These are phyloP conservation scores for Suhomyces xylopsoci DNA, from an alignment of 805 yeast species.

Conservation along the genomic window DNA sequence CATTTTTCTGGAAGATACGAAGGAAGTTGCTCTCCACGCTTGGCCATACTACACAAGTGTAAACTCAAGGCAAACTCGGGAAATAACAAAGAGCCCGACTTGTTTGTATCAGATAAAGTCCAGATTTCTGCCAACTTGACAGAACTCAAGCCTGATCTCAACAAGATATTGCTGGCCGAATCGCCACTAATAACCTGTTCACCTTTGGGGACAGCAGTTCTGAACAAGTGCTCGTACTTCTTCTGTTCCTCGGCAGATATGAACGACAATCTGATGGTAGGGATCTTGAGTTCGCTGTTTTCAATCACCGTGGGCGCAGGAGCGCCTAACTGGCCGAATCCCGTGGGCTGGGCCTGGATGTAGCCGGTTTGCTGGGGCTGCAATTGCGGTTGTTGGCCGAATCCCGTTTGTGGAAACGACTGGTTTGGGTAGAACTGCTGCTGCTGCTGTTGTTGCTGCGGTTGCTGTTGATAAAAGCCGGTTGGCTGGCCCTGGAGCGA, in stretches of 20 bases:
- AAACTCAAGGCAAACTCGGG: conserved; percentile 94
- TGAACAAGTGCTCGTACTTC: conserved; percentile 79
- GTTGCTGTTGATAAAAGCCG: conserved; percentile 41
- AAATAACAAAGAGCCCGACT: conserved; percentile 78
- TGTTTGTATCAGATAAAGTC: conserved; percentile 86
- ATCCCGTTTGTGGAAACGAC: conserved; percentile 18
- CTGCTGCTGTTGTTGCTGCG: conserved; percentile 30
- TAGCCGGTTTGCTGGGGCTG: conserved; percentile 37
- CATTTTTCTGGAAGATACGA: conserved; percentile 65
- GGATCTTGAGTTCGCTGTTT: conserved; percentile 61
- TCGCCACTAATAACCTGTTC: conserved; percentile 68
- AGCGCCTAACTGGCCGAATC: conserved; percentile 32
- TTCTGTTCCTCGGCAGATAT: conserved; percentile 82
- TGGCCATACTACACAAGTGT: conserved; percentile 75
- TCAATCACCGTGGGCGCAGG: conserved; percentile 43
- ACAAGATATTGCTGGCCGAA: conserved; percentile 72
- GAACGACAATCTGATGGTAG: conserved; percentile 76
- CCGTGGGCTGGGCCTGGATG: conserved; percentile 45
- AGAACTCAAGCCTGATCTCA: conserved; percentile 77
- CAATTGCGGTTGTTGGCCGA: conserved; percentile 13
- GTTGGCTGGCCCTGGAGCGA: conserved; percentile 41
- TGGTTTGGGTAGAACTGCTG: conserved; percentile 8
- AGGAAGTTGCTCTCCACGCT: conserved; percentile 80
- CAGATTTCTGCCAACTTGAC: conserved; percentile 79
- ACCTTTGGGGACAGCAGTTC: conserved; percentile 71